Evolutionary conservation across 306 rosid genomes (phyloP).

Genomic region (Ormosia emarginata): DNA sequence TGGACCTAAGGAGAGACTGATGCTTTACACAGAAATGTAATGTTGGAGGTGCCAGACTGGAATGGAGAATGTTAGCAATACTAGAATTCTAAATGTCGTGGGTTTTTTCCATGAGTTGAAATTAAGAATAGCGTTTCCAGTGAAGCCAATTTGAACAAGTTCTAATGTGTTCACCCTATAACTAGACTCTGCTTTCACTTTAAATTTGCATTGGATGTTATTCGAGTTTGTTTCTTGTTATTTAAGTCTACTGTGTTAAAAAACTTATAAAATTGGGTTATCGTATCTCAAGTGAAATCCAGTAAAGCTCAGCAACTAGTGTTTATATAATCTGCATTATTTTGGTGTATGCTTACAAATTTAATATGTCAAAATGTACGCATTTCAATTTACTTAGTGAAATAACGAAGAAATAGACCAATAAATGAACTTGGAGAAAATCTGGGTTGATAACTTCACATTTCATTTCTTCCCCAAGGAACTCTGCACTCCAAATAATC

Average conservation of each 20-base stretch:
- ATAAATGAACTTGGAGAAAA: neutral
- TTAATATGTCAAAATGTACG: neutral
- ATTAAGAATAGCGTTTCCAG: slow-evolving; percentile 19
- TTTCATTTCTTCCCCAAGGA: neutral
- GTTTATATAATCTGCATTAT: neutral
- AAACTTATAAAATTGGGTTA: neutral
- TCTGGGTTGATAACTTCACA: neutral
- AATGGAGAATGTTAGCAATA: slow-evolving; percentile 29
- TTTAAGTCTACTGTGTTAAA: neutral
- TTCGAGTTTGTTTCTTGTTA: neutral
- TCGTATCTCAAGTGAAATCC: neutral
- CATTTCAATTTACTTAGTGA: neutral
- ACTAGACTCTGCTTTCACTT: neutral
- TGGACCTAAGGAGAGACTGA: slow-evolving; percentile 84
- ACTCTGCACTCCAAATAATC: neutral
- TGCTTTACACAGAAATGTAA: neutral
- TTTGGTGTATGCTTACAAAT: neutral
- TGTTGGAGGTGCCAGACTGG: slow-evolving; percentile 16
- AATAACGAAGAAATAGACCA: neutral
- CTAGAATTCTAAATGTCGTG: neutral
- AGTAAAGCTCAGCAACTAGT: neutral
- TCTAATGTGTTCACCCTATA: neutral
- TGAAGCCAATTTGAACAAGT: slow-evolving; percentile 14
- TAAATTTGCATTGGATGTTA: slow-evolving; percentile 6
- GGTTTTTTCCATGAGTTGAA: neutral